A percentile compares a stretch with the other conserved stretches of the same genome.
phyloP scores from a whole-genome alignment of 1,284 basidiomycete species.

The Ganoderma leucocontextum region DNA sequence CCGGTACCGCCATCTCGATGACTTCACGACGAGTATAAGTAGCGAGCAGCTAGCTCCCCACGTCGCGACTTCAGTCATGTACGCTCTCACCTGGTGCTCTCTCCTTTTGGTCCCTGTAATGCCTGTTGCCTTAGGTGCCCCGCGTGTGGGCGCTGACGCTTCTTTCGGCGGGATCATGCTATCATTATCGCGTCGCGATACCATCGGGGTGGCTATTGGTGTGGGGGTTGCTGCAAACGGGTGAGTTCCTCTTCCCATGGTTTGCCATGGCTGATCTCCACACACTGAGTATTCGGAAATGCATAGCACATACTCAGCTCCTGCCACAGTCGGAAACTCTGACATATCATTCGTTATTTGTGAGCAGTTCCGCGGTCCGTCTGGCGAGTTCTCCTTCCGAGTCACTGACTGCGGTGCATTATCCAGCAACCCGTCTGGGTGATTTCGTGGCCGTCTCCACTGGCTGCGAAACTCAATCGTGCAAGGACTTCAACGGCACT shows the following conservation, averaged over 20 bases:
- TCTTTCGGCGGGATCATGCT: neutral
- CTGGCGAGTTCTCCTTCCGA: neutral
- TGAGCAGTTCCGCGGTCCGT: neutral
- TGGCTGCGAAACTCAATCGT: neutral
- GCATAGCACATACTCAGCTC: neutral
- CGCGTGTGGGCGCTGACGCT: neutral
- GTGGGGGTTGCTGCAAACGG: neutral
- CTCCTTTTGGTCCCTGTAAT: neutral
- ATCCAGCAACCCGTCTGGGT: neutral
- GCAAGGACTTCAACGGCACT: neutral
- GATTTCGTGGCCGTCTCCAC: neutral
- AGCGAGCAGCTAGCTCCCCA: too few species aligned
- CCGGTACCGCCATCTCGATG: too few species aligned
- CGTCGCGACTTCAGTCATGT: neutral
- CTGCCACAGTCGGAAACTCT: neutral
- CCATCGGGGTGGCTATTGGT: neutral
- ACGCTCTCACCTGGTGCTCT: neutral
- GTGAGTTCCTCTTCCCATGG: neutral
- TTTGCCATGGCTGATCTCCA: neutral
- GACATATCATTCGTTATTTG: neutral
- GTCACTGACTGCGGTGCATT: neutral
- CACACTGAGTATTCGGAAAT: neutral
- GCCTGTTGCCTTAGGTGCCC: neutral
- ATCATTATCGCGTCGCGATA: neutral
- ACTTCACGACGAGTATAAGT: too few species aligned